Evolutionary conservation across 202 grass and related monocot genomes (phyloP).

Genomic region (Musa balbisiana): DNA sequence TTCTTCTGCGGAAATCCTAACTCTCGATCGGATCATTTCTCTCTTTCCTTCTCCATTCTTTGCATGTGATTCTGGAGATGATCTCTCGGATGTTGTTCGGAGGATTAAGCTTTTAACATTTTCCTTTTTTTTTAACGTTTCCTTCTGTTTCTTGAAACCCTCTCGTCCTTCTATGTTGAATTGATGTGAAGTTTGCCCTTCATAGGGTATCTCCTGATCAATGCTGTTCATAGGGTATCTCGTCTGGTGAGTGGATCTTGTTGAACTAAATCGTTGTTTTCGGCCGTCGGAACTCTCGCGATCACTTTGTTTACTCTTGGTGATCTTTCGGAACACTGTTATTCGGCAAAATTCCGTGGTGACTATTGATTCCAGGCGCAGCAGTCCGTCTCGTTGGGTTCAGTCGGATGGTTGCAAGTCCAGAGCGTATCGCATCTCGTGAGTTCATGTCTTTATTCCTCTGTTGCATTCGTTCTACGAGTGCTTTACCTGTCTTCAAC

Average conservation of each 20-base stretch:
- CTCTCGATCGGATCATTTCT: not conserved
- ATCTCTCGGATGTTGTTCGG: no score
- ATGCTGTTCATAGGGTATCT: conserved; percentile 99
- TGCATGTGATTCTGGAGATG: not conserved
- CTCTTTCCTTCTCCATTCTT: not conserved
- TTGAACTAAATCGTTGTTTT: not conserved
- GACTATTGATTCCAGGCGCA: conserved; percentile 36
- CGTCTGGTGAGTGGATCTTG: conserved; percentile 49
- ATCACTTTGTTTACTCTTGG: no score
- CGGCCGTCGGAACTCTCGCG: no score
- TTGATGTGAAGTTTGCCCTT: not conserved
- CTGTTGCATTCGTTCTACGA: not conserved
- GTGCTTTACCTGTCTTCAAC: no score
- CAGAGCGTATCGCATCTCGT: conserved; percentile 79
- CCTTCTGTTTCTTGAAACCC: not conserved
- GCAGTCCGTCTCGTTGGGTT: conserved; percentile 58
- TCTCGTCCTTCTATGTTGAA: not conserved
- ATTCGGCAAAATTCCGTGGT: not conserved
- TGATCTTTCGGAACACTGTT: not conserved
- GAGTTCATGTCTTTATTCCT: conserved; percentile 6
- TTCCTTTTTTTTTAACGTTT: not conserved
- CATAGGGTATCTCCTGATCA: not conserved
- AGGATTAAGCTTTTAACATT: not conserved
- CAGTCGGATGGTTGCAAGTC: conserved; percentile 78
- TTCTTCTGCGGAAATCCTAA: not conserved